Base-by-base conservation (phyloP, 208 protist species). In the Leishmania turanica region DNA sequence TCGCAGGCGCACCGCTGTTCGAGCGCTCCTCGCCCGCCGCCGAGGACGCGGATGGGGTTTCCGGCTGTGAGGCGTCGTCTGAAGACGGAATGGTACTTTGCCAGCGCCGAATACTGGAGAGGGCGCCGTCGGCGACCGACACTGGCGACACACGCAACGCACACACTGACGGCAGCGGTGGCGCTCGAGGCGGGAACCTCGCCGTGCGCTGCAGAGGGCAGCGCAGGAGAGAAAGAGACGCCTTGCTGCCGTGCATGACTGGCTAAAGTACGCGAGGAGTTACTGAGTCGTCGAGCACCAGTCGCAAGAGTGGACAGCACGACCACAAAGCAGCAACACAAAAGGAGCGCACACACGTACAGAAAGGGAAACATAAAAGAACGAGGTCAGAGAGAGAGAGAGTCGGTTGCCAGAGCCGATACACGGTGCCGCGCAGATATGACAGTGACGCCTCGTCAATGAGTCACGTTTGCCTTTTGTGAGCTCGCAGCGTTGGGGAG, bases 1-100 rank as follows among this genome's bases (percentile, higher is more conserved):
- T 97, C 42, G 88, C 84, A 58, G 72, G 69, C 70, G 72, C 75
- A 47, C 11, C 60, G 40, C 60, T 51, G n/a, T 49, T 47, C 1
- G 31, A n/a, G 21, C 3, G 37, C 40, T 53, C 24, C 21, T 60
- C 37, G 37, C 9, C 74, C 13, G 24, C 66, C 31, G 69, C 69
- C 56, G 79, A 40, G 24, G 56, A 42, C 6, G 74, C 42, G 40
- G 21, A 47, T 31, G 40, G 40, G 19, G 37, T 58, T 53, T 40
- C 53, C 19, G 56, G 37, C n/a, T 81, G 66, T 37, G 68, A 60
- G 71, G 75, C 31, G 15, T 73, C 66, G 56, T 65, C 42, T 73
- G 68, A 31, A 42, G 65, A 40, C 9, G 72, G 6, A 11, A 56
- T 58, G 34, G 62, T 42, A 62, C 42, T 60, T 70, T 77, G 77